phyloP scores from a whole-genome alignment of 2,329 filamentous ascomycete genomes.

The Nannizziopsis arthrosporioides region DNA sequence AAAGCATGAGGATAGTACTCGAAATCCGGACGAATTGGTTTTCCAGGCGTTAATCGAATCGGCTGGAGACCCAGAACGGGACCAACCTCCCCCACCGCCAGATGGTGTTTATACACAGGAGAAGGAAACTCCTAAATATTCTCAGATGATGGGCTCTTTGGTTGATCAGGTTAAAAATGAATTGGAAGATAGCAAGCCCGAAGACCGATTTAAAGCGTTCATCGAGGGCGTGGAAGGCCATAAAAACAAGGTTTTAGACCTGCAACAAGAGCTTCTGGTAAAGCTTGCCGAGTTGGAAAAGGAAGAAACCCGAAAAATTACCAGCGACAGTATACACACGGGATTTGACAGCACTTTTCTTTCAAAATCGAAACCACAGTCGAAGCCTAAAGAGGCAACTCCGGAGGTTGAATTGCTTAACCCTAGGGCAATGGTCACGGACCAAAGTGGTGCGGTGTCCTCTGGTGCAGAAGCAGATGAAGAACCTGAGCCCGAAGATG shows the following conservation, averaged over 20 bases:
- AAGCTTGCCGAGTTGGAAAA: constrained; percentile 75
- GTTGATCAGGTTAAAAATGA: constrained; percentile 86
- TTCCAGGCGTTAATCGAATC: constrained; percentile 84
- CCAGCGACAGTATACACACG: constrained; percentile 75
- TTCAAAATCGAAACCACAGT: constrained; percentile 42
- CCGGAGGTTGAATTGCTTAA: constrained; percentile 61
- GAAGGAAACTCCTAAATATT: constrained; percentile 69
- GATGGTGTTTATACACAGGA: constrained; percentile 66
- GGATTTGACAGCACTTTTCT: constrained; percentile 85
- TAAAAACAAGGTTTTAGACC: constrained; percentile 59
- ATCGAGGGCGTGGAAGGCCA: constrained; percentile 67
- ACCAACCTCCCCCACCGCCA: constrained; percentile 62
- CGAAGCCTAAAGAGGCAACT: constrained; percentile 34
- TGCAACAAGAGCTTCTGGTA: constrained; percentile 62
- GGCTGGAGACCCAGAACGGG: constrained; percentile 55
- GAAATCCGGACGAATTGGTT: constrained; percentile 65
- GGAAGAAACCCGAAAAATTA: constrained; percentile 81
- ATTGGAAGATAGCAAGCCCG: constrained; percentile 60
- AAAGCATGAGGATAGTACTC: constrained; percentile 55
- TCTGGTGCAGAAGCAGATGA: constrained; percentile 51
- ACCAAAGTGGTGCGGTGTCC: constrained; percentile 31
- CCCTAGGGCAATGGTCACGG: constrained; percentile 37
- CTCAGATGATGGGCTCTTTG: constrained; percentile 96
- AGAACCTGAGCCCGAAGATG: constrained; percentile 46
- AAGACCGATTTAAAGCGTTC: constrained; percentile 61